Conservation (phyloP, 805 yeast species). For the Yamadazyma philogaea region DNA sequence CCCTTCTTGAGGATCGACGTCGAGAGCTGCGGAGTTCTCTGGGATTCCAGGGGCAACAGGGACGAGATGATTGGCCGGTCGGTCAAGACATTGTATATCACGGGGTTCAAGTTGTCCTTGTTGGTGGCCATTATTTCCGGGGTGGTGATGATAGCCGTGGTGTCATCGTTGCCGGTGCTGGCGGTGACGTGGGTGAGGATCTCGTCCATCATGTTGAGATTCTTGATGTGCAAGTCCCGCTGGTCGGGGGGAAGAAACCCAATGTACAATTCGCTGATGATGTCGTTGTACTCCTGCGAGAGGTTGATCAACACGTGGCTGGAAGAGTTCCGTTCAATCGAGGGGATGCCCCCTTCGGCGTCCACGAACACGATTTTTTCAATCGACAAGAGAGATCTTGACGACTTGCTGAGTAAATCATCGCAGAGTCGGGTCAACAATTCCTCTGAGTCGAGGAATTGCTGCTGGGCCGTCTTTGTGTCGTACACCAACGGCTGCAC, state of each 20-base stretch:
- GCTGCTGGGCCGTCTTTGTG: slow-evolving; percentile 24
- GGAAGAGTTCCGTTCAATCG: slow-evolving; percentile 72
- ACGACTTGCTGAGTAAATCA: slow-evolving; percentile 18
- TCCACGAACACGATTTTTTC: slow-evolving; percentile 84
- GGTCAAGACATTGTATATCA: slow-evolving; percentile 84
- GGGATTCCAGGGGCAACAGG: slow-evolving; percentile 67
- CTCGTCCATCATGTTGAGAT: slow-evolving; percentile 62
- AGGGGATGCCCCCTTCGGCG: slow-evolving; percentile 86
- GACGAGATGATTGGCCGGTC: slow-evolving; percentile 90
- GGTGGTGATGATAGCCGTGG: slow-evolving; percentile 87
- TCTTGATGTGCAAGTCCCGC: slow-evolving; percentile 58
- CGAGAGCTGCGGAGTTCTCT: slow-evolving; percentile 57
- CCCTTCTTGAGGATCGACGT: slow-evolving; percentile 85
- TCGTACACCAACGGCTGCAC: slow-evolving; percentile 57
- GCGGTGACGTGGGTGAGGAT: slow-evolving; percentile 51
- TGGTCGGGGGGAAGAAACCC: slow-evolving; percentile 47
- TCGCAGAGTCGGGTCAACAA: slow-evolving; percentile 26
- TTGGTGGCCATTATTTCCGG: slow-evolving; percentile 64
- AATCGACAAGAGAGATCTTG: slow-evolving; percentile 44
- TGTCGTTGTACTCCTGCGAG: slow-evolving; percentile 72
- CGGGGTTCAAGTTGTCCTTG: slow-evolving; percentile 66
- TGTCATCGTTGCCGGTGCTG: slow-evolving; percentile 30
- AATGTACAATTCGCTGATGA: slow-evolving; percentile 59
- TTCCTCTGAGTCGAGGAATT: slow-evolving; percentile 21
- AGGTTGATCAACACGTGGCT: slow-evolving; percentile 87